These are phyloP conservation scores for Solanum arcanum DNA, from an alignment of 257 asterid species.

Conservation along the genomic window DNA sequence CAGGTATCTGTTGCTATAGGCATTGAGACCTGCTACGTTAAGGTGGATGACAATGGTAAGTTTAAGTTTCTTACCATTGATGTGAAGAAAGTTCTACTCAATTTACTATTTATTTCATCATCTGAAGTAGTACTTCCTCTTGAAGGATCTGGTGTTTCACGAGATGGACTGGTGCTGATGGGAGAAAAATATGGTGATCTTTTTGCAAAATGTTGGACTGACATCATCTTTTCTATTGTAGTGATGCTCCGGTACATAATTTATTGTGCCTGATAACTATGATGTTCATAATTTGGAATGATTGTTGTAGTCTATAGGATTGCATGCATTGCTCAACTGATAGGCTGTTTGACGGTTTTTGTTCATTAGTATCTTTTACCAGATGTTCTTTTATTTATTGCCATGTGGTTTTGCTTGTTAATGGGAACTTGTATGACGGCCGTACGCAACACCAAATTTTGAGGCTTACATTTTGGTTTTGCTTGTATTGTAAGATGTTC, in stretches of 20 bases:
- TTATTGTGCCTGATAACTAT: not conserved
- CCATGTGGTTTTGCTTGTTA: not conserved
- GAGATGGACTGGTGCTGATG: slow-evolving; percentile 67
- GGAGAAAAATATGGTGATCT: slow-evolving; percentile 77
- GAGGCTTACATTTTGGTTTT: not conserved
- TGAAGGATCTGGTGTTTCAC: slow-evolving; percentile 71
- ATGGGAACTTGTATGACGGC: too few relatives aligned
- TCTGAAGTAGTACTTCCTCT: not conserved
- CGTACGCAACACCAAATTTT: not conserved
- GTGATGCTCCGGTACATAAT: not conserved
- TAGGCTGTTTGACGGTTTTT: not conserved
- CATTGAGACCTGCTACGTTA: slow-evolving; percentile 48
- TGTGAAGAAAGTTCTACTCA: not conserved
- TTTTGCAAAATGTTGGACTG: not conserved
- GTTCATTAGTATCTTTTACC: not conserved
- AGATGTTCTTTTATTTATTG: not conserved
- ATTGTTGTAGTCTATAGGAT: not conserved
- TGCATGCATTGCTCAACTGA: not conserved
- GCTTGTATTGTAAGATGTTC: not conserved
- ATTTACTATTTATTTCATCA: not conserved
- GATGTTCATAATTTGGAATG: not conserved
- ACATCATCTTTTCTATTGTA: not conserved
- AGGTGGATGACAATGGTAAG: not conserved
- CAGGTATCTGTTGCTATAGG: slow-evolving; percentile 37
- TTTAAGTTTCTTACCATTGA: not conserved